Evolutionary conservation across 2,329 filamentous ascomycete species (phyloP), one percentile per base, ranked within the genome.

Genomic region (Monilinia laxa): DNA sequence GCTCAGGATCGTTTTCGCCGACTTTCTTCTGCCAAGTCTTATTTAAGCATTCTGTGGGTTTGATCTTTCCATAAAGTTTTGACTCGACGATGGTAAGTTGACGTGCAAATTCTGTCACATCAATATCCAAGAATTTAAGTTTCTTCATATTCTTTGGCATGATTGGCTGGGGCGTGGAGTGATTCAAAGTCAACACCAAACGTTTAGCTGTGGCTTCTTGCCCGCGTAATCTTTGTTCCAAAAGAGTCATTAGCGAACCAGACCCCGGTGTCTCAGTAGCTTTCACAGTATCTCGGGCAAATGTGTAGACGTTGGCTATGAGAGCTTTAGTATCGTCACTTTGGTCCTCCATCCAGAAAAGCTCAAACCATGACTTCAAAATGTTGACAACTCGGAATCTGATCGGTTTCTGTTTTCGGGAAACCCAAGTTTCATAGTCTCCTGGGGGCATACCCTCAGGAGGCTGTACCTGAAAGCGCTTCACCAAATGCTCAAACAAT

Each of bases 81-180:
- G 93, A 97, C 78, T 99, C 95, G 70, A 98, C 96, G 71, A 99
- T 95, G 0, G 95, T 99, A 70, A 99, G 84, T 78, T 99, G 95
- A 58, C 95, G 89, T n/a, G 95, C 95, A 78, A 99, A 98, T 76
- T 99, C 95, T 0, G 90, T 91, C 0, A 93, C 88, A 76, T 99
- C 95, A 73, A 99, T 97, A 76, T 99, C 95, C 66, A 98, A 81
- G 80, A 99, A 98, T 79, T 98, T 99, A 73, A 99, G 85, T 80
- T 97, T 99, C 85, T 95, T 97, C 93, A 99, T 96, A 78, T 98
- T 97, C 84, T 97, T 97, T 1, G 95, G 95, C 77, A 97, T 87
- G 76, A 98, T 97, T 1, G 95, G 92, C 47, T 90, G 82, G 4
- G 95, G 94, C 0, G 91, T 90, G 70, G 91, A 89, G 73, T 89